A percentile compares a stretch with the other conserved stretches of the same genome.
phyloP scores from a whole-genome alignment of 2,329 filamentous ascomycete species.

The Venturia carpophila region DNA sequence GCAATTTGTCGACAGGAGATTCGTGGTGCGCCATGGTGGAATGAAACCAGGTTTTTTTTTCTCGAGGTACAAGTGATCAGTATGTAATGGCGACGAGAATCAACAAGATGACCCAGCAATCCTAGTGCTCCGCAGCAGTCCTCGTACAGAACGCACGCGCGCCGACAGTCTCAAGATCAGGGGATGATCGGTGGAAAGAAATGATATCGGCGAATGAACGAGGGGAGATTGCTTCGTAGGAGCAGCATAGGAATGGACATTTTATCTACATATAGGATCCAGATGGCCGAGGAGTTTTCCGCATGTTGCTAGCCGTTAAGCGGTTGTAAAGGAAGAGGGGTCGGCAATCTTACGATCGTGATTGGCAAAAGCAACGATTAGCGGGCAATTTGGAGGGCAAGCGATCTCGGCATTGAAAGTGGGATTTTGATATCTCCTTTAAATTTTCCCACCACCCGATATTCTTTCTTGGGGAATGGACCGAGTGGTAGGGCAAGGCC shows the following conservation, averaged over 20 bases:
- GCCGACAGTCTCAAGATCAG: not conserved
- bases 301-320: not conserved
- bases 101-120: not conserved
- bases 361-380: conserved; percentile 1
- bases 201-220: not conserved
- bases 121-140: not conserved
- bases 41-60: not conserved
- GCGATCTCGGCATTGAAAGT: not conserved
- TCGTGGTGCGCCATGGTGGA: conserved; percentile 8
- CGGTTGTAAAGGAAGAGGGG: not conserved
- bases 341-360: not conserved
- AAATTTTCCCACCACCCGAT: too few relatives aligned
- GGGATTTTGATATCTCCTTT: too few relatives aligned
- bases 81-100: not conserved
- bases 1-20: conserved; percentile 21
- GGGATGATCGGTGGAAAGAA: not conserved
- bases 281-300: conserved; percentile 8
- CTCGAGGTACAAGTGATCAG: not conserved
- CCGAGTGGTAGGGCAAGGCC: too few relatives aligned
- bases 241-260: not conserved
- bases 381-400: not conserved
- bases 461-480: too few relatives aligned
- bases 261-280: not conserved
- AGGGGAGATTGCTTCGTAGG: not conserved
- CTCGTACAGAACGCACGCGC: not conserved